Evolutionary conservation across 768 basidiomycete genomes (phyloP).

Genomic region (Leccinum broughii): DNA sequence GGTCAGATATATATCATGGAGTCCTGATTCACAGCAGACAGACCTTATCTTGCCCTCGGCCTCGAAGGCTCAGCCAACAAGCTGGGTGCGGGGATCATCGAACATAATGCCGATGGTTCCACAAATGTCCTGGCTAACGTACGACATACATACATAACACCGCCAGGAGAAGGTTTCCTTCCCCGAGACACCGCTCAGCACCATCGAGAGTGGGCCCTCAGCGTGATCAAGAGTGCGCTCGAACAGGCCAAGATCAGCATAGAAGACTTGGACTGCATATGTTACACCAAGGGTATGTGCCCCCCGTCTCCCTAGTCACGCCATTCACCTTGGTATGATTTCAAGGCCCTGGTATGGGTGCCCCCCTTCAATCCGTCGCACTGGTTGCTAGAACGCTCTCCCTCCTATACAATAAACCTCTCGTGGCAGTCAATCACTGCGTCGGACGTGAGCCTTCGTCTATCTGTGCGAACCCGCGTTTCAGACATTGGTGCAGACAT

Average conservation of each 20-base stretch:
- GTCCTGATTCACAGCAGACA: slow-evolving; percentile 43
- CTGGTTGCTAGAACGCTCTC: slow-evolving; percentile 90
- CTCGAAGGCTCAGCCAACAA: slow-evolving; percentile 99
- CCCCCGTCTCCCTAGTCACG: not conserved
- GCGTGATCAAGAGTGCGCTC: slow-evolving; percentile 78
- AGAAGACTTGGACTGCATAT: slow-evolving; percentile 88
- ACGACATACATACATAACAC: slow-evolving; percentile 98
- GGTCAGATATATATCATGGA: slow-evolving; percentile 12
- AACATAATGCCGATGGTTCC: slow-evolving; percentile 72
- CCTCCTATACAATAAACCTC: slow-evolving; percentile 83
- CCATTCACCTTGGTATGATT: slow-evolving; percentile 2
- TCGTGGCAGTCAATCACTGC: slow-evolving; percentile 99
- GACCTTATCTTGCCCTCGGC: slow-evolving; percentile 83
- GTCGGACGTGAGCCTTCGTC: slow-evolving; percentile 75
- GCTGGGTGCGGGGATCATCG: slow-evolving; percentile 90
- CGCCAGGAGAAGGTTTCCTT: slow-evolving; percentile 96
- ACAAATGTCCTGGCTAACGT: slow-evolving; percentile 86
- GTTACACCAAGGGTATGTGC: slow-evolving; percentile 87
- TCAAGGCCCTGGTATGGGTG: slow-evolving; percentile 98
- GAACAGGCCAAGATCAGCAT: slow-evolving; percentile 66
- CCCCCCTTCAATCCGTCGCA: slow-evolving; percentile 92
- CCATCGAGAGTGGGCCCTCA: slow-evolving; percentile 89
- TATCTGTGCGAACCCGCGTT: not conserved
- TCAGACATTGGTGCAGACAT: slow-evolving; percentile 63
- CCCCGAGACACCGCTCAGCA: slow-evolving; percentile 95